A percentile compares a stretch with the other conserved stretches of the same genome.
Evolutionary conservation across 305 asterid genomes (phyloP).

Genomic region (Salvia sclarea): DNA sequence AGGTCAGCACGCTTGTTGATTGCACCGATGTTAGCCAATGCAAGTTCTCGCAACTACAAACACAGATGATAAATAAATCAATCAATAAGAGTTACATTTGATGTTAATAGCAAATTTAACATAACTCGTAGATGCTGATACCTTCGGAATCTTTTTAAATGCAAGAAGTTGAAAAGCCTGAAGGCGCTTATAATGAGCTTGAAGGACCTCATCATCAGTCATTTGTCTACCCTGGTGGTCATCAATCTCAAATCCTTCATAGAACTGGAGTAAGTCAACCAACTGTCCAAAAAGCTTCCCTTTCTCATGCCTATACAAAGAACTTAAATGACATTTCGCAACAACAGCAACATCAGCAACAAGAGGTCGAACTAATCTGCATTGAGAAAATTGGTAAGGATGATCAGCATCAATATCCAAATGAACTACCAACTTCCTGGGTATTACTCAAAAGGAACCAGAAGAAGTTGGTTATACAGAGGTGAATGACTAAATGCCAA

Average conservation of each 20-base stretch:
- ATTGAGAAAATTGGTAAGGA: slow-evolving; percentile 20
- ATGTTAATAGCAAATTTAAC: slow-evolving; percentile 2
- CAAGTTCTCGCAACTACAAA: slow-evolving; percentile 85
- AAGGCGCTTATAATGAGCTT: slow-evolving; percentile 83
- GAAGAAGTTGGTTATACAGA: slow-evolving; percentile 1
- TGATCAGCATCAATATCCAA: slow-evolving; percentile 20
- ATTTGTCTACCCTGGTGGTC: slow-evolving; percentile 93
- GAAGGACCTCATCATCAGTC: slow-evolving; percentile 98
- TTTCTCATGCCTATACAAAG: slow-evolving; percentile 79
- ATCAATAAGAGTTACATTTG: neutral
- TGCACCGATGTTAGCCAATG: slow-evolving; percentile 89
- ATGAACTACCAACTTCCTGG: neutral
- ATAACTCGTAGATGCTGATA: slow-evolving; percentile 30
- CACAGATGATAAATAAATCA: slow-evolving; percentile 1
- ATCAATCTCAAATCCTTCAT: slow-evolving; percentile 93
- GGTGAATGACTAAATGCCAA: slow-evolving; percentile 13
- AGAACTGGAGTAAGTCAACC: slow-evolving; percentile 95
- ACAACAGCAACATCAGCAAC: slow-evolving; percentile 96
- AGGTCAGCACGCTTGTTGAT: slow-evolving; percentile 84
- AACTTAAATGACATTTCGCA: slow-evolving; percentile 93
- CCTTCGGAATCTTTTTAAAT: slow-evolving; percentile 88
- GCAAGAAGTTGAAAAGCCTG: slow-evolving; percentile 94
- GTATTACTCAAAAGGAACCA: slow-evolving; percentile 20
- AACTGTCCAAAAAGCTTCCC: slow-evolving; percentile 94
- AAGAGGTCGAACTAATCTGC: slow-evolving; percentile 86